These are phyloP conservation scores for Rubus idaeus DNA, from an alignment of 306 rosid genomes.

Conservation along the genomic window DNA sequence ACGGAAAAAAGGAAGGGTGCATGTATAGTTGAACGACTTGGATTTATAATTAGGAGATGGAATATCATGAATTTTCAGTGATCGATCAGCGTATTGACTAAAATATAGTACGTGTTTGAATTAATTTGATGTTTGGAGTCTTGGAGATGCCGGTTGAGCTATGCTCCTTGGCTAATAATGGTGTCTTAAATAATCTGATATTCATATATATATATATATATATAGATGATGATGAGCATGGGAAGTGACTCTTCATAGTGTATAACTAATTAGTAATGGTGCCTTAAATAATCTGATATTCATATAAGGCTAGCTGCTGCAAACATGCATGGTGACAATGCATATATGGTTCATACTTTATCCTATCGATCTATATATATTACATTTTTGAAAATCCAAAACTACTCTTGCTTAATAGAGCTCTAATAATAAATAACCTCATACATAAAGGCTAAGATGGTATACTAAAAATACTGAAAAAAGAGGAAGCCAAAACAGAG, in stretches of 20 bases:
- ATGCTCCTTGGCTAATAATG: background rate
- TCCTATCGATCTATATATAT: no score
- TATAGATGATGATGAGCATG: background rate
- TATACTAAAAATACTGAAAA: no score
- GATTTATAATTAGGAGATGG: background rate
- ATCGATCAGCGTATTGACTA: background rate
- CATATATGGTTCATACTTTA: no score
- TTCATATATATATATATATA: background rate
- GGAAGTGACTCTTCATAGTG: background rate
- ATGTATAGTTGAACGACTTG: background rate
- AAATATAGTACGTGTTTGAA: background rate
- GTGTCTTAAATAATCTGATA: background rate
- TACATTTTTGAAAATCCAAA: no score
- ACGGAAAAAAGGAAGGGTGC: background rate
- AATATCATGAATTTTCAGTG: background rate
- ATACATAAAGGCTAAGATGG: no score
- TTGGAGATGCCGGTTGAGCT: slow-evolving; percentile 1
- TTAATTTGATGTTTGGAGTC: background rate
- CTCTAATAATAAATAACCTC: no score
- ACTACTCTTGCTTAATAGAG: no score
- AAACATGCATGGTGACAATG: no score
- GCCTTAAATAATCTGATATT: no score
- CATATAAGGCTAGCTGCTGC: no score
- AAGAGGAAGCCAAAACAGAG: no score
- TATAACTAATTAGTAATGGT: background rate